Base-by-base conservation (phyloP, 106 monocot genomes). In the Dioscorea dumetorum region DNA sequence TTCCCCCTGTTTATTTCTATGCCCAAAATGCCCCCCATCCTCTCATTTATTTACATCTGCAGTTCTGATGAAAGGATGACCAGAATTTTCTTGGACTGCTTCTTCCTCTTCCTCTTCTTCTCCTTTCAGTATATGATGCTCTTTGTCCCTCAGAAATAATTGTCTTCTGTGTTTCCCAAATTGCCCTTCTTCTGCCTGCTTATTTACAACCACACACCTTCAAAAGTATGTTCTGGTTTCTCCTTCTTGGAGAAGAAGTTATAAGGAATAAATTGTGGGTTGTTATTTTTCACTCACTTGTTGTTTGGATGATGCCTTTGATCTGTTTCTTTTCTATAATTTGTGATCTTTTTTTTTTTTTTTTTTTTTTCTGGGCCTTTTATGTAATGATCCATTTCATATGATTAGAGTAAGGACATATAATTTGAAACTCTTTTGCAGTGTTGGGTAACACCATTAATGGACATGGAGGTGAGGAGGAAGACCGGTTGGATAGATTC, bases 101-200 rank as follows among this genome's bases (percentile, higher is more conserved):
- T 67, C 24, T 50, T 67, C n/a, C n/a, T n/a, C 18, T 24, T 67
- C 24, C 31, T 67, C n/a, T n/a, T n/a, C 24, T 74, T 67, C 1
- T 32, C 41, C 7, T 58, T 4, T 5, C 9, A 10, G 41, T 41
- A 24, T 15, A 57, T 31, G 57, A 15, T 15, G 33, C 10, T 18
- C 11, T 61, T 33, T 48, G 53, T 64, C 54, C 12, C 0, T 54
- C 54, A 33, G 9, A 34, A 12, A 33, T 63, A 7, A 61, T 23
- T 53, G 61, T 41, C 33, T 67, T 20, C 20, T 49, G 21, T 41
- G 41, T 41, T 41, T 6, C 41, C 41, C 41, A 41, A 41, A 41
- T 1, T 41, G 41, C 41, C 41, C 41, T 5, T 41, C 41, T 41
- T 41, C 41, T 41, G 41, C 6, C 41, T 41, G 2, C 41, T 41